Conservation (phyloP, 106 monocot genomes). For the Dioscorea alata region DNA sequence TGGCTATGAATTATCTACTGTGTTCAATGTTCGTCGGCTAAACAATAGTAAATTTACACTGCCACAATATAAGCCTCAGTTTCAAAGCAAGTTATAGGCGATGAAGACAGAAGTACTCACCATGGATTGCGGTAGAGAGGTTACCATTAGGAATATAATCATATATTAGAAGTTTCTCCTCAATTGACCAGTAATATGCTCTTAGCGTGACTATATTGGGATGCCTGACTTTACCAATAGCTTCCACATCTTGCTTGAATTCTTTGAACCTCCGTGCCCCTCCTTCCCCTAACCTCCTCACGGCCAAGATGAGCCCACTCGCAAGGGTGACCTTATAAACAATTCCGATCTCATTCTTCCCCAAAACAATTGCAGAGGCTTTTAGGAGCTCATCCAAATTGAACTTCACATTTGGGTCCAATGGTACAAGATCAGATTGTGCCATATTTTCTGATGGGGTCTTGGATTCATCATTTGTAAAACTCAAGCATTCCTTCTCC, state of each 20-base stretch:
- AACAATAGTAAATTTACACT: too few species aligned
- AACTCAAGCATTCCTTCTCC: background rate
- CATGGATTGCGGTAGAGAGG: constrained; percentile 57
- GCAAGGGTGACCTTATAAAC: constrained; percentile 74
- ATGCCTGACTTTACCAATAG: constrained; percentile 61
- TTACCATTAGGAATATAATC: constrained; percentile 69
- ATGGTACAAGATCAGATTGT: background rate
- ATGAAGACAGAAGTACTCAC: constrained; percentile 10
- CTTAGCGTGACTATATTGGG: constrained; percentile 56
- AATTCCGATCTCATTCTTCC: constrained; percentile 65
- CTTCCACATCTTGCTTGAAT: constrained; percentile 53
- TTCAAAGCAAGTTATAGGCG: too few species aligned
- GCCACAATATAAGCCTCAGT: too few species aligned
- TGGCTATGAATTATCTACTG: too few species aligned
- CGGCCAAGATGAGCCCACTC: constrained; percentile 49
- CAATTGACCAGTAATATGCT: constrained; percentile 84
- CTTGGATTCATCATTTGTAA: background rate
- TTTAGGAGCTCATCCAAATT: constrained; percentile 64
- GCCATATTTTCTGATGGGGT: background rate
- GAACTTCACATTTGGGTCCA: constrained; percentile 19
- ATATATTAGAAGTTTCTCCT: constrained; percentile 87
- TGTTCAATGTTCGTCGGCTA: too few species aligned
- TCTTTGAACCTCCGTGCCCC: constrained; percentile 60
- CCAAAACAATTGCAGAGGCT: constrained; percentile 62
- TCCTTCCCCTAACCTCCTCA: constrained; percentile 67